Percentiles rank a stretch among this genome's conserved stretches.
These are phyloP conservation scores for Akebia trifoliata DNA, from an alignment of 164 flowering plant genomes.

Conservation along the genomic window DNA sequence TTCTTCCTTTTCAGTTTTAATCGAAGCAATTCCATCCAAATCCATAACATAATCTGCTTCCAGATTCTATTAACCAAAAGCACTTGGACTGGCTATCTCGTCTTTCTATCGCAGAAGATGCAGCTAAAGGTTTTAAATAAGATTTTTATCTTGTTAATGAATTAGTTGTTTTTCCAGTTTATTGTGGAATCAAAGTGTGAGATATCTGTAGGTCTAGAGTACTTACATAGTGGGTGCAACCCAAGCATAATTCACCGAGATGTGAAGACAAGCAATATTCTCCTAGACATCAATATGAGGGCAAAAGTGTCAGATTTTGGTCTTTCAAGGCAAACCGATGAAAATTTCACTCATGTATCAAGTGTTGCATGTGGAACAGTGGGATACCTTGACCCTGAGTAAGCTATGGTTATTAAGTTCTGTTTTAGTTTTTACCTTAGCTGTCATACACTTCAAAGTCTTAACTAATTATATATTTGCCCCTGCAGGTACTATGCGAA, in stretches of 20 bases:
- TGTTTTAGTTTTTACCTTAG: neutral
- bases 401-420: slow-evolving; percentile 21
- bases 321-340: slow-evolving; percentile 87
- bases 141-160: neutral
- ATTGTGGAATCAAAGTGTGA: slow-evolving; percentile 5
- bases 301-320: slow-evolving; percentile 98
- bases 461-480: slow-evolving; percentile 8
- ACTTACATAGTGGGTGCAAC: slow-evolving; percentile 93
- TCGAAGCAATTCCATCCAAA: neutral
- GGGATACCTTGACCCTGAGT: slow-evolving; percentile 98
- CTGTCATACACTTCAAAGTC: neutral
- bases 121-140: slow-evolving; percentile 73
- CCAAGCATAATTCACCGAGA: slow-evolving; percentile 96
- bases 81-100: slow-evolving; percentile 81
- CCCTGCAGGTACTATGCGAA: slow-evolving; percentile 69
- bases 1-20: neutral
- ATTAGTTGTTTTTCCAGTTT: neutral
- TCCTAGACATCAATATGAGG: slow-evolving; percentile 85
- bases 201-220: slow-evolving; percentile 68
- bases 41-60: slow-evolving; percentile 16
- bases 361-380: slow-evolving; percentile 90
- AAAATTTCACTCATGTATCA: slow-evolving; percentile 84
- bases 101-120: slow-evolving; percentile 80
- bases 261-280: slow-evolving; percentile 93
- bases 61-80: slow-evolving; percentile 57